These are phyloP conservation scores for Prunus armeniaca DNA, from an alignment of 306 rosid species.

Conservation along the genomic window DNA sequence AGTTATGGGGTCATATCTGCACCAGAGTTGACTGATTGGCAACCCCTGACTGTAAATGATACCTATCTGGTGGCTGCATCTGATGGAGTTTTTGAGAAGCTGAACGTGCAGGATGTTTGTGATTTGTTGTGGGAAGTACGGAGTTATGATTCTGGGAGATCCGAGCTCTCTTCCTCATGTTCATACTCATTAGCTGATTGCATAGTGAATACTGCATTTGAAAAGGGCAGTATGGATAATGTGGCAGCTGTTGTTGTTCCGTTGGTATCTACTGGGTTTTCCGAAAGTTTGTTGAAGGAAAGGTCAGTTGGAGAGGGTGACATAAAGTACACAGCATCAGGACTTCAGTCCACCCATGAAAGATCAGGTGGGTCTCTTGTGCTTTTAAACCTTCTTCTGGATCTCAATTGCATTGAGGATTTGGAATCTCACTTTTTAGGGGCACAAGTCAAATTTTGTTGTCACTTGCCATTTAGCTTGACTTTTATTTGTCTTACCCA, in stretches of 20 bases:
- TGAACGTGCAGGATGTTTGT: slow-evolving; percentile 82
- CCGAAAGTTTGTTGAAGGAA: slow-evolving; percentile 33
- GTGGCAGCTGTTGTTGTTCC: slow-evolving; percentile 90
- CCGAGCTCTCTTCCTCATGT: slow-evolving; percentile 54
- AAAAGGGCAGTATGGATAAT: slow-evolving; percentile 88
- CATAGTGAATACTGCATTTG: slow-evolving; percentile 61
- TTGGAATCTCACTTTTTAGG: neutral
- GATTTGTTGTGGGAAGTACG: slow-evolving; percentile 83
- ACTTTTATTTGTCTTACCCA: neutral
- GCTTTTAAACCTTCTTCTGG: slow-evolving; percentile 13
- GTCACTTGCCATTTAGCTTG: neutral
- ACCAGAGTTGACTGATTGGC: slow-evolving; percentile 97
- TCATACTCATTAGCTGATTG: slow-evolving; percentile 77
- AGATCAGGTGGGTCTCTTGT: slow-evolving; percentile 49
- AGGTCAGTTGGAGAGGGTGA: slow-evolving; percentile 44
- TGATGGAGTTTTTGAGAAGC: slow-evolving; percentile 93
- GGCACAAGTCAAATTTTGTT: neutral
- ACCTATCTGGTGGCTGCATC: slow-evolving; percentile 93
- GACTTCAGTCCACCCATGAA: slow-evolving; percentile 35
- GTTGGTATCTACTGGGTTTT: slow-evolving; percentile 42
- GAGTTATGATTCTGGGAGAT: slow-evolving; percentile 31
- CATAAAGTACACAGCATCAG: slow-evolving; percentile 29
- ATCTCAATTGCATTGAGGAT: neutral
- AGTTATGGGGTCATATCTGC: slow-evolving; percentile 88
- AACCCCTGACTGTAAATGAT: slow-evolving; percentile 71